These are phyloP conservation scores for Cucurbita moschata DNA, from an alignment of 306 rosid species.

Conservation along the genomic window DNA sequence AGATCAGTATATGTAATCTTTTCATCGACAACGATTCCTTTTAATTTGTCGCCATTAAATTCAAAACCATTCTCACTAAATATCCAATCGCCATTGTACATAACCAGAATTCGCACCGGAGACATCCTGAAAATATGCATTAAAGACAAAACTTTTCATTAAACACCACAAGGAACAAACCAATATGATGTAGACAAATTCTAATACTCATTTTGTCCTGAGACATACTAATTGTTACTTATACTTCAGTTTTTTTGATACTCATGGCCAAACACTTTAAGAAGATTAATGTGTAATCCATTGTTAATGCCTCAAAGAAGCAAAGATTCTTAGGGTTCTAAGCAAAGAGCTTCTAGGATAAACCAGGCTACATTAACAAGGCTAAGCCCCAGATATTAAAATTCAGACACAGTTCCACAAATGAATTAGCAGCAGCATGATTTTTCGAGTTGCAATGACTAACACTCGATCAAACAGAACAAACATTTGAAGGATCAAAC, in stretches of 20 bases:
- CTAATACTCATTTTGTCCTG: not conserved
- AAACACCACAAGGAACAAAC: too few species aligned
- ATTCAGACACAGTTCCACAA: not conserved
- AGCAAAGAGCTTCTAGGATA: not conserved
- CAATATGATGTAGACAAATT: not conserved
- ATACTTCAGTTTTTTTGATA: not conserved
- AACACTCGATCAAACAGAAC: not conserved
- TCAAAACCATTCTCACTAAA: slow-evolving; percentile 8
- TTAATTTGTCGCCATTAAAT: slow-evolving; percentile 1
- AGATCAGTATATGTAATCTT: not conserved
- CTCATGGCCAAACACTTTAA: not conserved
- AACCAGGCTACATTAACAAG: not conserved
- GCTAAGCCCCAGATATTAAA: not conserved
- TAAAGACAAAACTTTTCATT: not conserved
- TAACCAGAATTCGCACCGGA: slow-evolving; percentile 1
- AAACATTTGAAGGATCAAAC: not conserved
- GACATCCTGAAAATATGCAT: slow-evolving; percentile 3
- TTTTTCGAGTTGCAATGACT: not conserved
- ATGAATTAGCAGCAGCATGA: not conserved
- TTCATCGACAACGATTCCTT: slow-evolving; percentile 1
- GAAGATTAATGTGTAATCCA: not conserved
- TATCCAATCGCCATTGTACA: slow-evolving; percentile 5
- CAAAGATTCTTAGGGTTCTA: not conserved
- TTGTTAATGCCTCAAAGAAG: not conserved
- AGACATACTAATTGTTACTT: not conserved